Conservation (phyloP, 768 basidiomycete genomes). For the Crassisporium funariophilum region DNA sequence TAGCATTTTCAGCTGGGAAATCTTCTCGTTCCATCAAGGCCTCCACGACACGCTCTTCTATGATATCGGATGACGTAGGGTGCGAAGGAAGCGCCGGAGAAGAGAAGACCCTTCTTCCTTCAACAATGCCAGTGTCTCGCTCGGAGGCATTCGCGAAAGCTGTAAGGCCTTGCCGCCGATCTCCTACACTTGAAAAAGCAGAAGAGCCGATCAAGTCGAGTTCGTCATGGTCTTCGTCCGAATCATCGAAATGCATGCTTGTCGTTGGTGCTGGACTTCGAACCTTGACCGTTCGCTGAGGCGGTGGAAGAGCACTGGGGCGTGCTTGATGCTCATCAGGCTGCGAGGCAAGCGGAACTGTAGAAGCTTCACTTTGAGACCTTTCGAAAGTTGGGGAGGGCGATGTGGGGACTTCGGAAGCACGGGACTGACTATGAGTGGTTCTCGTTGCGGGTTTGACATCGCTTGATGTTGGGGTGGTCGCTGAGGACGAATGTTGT, state of each 20-base stretch:
- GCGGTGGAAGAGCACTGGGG: background rate
- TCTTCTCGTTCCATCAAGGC: too few relatives aligned
- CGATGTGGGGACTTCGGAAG: constrained; percentile 10
- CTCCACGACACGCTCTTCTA: too few relatives aligned
- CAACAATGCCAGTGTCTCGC: too few relatives aligned
- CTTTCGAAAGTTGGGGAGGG: constrained; percentile 5
- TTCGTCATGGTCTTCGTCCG: constrained; percentile 35
- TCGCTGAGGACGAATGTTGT: constrained; percentile 1
- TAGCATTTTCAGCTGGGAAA: too few relatives aligned
- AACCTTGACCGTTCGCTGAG: background rate
- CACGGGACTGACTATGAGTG: constrained; percentile 20
- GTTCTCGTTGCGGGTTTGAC: constrained; percentile 11
- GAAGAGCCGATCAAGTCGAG: constrained; percentile 42
- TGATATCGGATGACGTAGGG: background rate
- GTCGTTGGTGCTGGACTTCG: background rate
- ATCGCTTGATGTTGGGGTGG: constrained; percentile 1
- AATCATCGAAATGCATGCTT: constrained; percentile 5
- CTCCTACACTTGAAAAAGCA: constrained; percentile 14
- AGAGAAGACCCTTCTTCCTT: background rate
- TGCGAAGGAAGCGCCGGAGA: background rate
- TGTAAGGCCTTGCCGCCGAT: background rate
- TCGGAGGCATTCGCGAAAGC: background rate
- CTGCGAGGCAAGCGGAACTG: background rate
- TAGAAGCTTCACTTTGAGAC: background rate
- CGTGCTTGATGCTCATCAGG: background rate